phyloP scores from a whole-genome alignment of 2,329 filamentous ascomycete genomes.

The Chaetothyriales sp. region DNA sequence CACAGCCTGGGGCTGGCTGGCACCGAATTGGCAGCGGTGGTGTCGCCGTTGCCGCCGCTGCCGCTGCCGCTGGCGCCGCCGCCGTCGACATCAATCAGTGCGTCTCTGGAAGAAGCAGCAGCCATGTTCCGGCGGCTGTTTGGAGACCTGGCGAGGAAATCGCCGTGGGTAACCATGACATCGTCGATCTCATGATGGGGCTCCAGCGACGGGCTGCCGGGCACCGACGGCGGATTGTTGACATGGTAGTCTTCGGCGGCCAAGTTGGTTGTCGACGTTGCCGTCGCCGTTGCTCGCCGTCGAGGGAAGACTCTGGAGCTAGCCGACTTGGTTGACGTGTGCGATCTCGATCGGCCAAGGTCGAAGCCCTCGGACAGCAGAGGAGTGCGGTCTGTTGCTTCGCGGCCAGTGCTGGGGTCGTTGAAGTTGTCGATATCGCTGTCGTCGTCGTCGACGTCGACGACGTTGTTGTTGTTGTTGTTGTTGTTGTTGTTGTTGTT shows the following conservation, averaged over 20 bases:
- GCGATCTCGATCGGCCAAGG: constrained; percentile 13
- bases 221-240: constrained; percentile 52
- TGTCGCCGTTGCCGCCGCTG: constrained; percentile 1
- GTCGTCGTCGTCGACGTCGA: neutral
- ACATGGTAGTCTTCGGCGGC: constrained; percentile 40
- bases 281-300: neutral
- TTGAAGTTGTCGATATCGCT: neutral
- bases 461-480: neutral
- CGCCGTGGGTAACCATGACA: constrained; percentile 32
- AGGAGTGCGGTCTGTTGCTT: constrained; percentile 40
- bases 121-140: constrained; percentile 24
- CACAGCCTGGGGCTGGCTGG: constrained; percentile 28
- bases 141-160: constrained; percentile 26
- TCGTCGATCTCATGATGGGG: constrained; percentile 42
- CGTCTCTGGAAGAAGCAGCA: constrained; percentile 23
- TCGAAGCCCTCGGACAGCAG: constrained; percentile 30
- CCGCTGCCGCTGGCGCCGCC: constrained; percentile 8
- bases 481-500: neutral
- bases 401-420: neutral
- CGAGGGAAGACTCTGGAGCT: constrained; percentile 2
- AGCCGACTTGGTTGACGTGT: constrained; percentile 12
- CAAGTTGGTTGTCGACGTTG: neutral
- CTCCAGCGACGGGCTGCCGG: constrained; percentile 43
- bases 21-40: constrained; percentile 20
- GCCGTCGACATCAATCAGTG: constrained; percentile 33